Evolutionary conservation across 805 yeast species (phyloP), one percentile per base, ranked within the genome.

Genomic region (Saturnispora hagleri): DNA sequence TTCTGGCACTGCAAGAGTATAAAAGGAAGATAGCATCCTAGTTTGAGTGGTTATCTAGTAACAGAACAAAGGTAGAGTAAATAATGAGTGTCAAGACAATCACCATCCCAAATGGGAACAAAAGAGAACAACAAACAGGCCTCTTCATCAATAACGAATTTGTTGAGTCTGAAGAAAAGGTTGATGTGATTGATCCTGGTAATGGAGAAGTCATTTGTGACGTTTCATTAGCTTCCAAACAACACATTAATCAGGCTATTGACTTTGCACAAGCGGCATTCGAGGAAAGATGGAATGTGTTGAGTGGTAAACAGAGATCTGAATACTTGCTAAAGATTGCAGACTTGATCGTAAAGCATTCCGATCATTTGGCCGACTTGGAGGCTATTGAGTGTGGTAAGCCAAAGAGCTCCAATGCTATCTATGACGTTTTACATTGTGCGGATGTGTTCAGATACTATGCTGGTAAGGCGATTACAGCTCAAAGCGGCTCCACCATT

Each of bases 121-220:
- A 70, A 33, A 79, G 79, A 60, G 72, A 71, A 49, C 86, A 65
- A 72, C 96, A 96, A 60, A 82, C 86, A 10, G 97, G 97, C 57
- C 72, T 90, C 60, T 90, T 87, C 75, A 88, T 90, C 67, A 84
- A 88, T 73, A 87, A 87, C 69, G 87, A 87, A 67, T 88, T 85
- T 62, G 82, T 84, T 51, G 54, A 60, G 31, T 62, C 68, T 2
- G 68, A 70, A 34, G 76, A 77, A 51, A 78, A 76, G 51, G 72
- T 77, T 61, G 75, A 75, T 56, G 84, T 82, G 31, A 66, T 71
- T 50, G 73, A 79, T 57, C 85, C 86, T 2, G 71, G 81, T 8
- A 75, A 77, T 26, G 85, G 79, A 28, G 69, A 77, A 54, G 72
- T 68, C 35, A 75, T 77, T 54, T 70, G 80, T 24, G 69, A 73